Base-by-base conservation (phyloP, 1,284 basidiomycete species). In the Moesziomyces sp. region DNA sequence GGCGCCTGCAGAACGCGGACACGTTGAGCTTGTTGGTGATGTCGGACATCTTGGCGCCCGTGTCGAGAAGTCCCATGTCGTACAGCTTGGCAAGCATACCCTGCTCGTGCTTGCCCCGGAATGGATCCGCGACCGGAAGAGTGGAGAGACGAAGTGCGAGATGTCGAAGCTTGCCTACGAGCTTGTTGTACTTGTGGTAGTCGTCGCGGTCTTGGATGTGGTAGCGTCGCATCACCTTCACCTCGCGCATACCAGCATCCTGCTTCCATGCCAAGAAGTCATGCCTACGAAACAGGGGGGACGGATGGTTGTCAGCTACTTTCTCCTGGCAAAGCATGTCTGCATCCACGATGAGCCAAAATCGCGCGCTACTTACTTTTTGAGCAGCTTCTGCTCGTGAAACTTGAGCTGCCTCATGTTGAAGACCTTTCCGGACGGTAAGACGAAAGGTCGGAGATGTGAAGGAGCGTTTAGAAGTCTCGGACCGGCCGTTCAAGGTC, bases 151-250 rank as follows among this genome's bases (percentile, higher is more conserved):
- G 90, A 85, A 97, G 93, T 1, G 94, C 92, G 81, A 92, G 90
- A 16, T 91, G 90, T 45, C 94, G 90, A 45, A 98, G 87, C 10
- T 91, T 89, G 46, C 97, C 97, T 75, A 92, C 94, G 21, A 99
- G 88, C 84, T 92, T 94, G 88, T 99, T 99, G 88, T 99, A 93
- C 90, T 94, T 94, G 88, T 94, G 92, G 85, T 99, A 98, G 86
- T 99, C 95, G 70, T 98, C 94, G 21, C 85, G 76, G 50, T 67
- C 64, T 89, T 83, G 81, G 30, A 84, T 73, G 86, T 99, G 96
- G 85, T 98, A 99, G 66, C 94, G 87, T 46, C 96, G 89, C 90
- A 99, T 93, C 60, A 99, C 92, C 85, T 92, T 94, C 85, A 94
- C 90, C 87, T 99, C 96, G 52, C 96, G 90, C 49, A 92, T 86